A percentile compares a stretch with the other conserved stretches of the same genome.
These are phyloP conservation scores for Chiua sp. DNA, from an alignment of 1,284 basidiomycete genomes.

Conservation along the genomic window DNA sequence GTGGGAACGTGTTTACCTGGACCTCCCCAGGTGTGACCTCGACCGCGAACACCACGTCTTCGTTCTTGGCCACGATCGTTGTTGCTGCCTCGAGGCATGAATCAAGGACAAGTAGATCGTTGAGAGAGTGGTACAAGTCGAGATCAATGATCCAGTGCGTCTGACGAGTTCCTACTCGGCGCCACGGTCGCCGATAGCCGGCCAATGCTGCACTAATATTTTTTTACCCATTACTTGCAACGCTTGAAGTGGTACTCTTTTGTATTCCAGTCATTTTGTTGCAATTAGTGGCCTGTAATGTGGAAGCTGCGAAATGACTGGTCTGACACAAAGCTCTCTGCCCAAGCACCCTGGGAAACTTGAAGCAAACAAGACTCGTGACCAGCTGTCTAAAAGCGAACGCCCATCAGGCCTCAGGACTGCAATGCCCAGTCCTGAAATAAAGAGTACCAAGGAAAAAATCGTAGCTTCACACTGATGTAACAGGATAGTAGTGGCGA, in stretches of 20 bases:
- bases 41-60: slow-evolving; percentile 10
- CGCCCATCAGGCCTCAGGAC: too few species aligned
- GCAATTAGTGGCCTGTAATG: background rate
- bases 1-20: too few species aligned
- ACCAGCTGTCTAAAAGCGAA: too few species aligned
- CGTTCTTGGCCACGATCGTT: slow-evolving; percentile 11
- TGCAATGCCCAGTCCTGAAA: too few species aligned
- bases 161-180: background rate
- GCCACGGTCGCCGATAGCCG: background rate
- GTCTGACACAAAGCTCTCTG: too few species aligned
- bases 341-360: too few species aligned
- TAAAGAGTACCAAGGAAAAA: too few species aligned
- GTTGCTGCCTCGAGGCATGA: slow-evolving; percentile 23
- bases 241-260: too few species aligned
- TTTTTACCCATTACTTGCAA: too few species aligned
- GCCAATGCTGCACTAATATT: background rate
- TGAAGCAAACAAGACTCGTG: too few species aligned
- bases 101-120: background rate
- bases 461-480: too few species aligned
- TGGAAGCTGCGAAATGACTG: background rate
- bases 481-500: too few species aligned
- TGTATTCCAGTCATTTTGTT: background rate
- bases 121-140: background rate
- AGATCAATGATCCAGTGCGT: background rate
- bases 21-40: slow-evolving; percentile 8